These are phyloP conservation scores for Balamuthia mandrillaris DNA, from an alignment of 208 protist species.

Conservation along the genomic window DNA sequence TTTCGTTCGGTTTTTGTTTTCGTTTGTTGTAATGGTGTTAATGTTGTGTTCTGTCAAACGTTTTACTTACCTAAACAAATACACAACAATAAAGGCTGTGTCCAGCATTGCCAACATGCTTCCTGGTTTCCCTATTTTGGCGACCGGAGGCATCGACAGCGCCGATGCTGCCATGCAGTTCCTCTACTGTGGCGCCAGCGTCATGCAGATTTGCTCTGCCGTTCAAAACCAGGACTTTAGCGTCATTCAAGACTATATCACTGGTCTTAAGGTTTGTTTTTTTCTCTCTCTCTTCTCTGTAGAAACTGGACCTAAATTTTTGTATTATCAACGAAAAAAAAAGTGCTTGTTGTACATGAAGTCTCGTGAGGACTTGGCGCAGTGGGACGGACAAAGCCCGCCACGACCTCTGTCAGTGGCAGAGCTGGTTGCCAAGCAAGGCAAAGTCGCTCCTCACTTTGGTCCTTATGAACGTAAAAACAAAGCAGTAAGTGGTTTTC, in stretches of 20 bases:
- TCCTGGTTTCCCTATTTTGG: constrained; percentile 78
- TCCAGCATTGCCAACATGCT: constrained; percentile 63
- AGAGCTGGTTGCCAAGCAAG: neutral
- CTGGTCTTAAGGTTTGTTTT: constrained; percentile 62
- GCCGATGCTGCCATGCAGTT: constrained; percentile 78
- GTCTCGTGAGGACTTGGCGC: constrained; percentile 56
- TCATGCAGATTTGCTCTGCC: constrained; percentile 78
- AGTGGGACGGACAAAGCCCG: constrained; percentile 70
- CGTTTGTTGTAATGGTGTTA: neutral
- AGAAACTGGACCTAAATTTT: neutral
- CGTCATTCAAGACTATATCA: constrained; percentile 79
- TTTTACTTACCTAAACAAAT: too few relatives aligned
- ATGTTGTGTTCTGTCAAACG: too few relatives aligned
- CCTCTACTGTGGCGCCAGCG: constrained; percentile 76
- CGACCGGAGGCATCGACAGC: constrained; percentile 75
- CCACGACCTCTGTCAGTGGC: neutral
- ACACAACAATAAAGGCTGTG: constrained; percentile 63
- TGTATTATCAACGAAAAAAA: constrained; percentile 29
- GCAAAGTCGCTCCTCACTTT: constrained; percentile 45
- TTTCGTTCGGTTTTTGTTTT: neutral
- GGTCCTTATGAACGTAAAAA: constrained; percentile 47
- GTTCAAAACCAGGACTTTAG: constrained; percentile 84
- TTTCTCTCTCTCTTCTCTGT: neutral
- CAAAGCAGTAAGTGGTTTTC: neutral
- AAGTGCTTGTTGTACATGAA: constrained; percentile 65